Evolutionary conservation across 2,329 filamentous ascomycete species (phyloP).

Genomic region (Coniochaeta sp.): DNA sequence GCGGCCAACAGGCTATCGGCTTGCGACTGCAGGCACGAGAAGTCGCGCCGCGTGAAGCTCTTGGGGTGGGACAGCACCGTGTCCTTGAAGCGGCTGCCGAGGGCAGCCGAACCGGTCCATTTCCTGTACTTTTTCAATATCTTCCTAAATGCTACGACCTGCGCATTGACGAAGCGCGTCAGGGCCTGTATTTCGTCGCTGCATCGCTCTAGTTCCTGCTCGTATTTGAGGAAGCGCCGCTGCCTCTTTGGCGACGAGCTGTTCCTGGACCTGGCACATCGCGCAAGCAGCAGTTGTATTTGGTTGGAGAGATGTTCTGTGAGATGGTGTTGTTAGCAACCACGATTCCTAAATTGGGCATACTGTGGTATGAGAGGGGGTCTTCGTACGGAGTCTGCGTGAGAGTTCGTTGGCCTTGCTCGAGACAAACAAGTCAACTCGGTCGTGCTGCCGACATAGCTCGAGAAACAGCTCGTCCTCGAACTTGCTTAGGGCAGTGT

Average conservation of each 20-base stretch:
- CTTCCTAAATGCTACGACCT: conserved; percentile 72
- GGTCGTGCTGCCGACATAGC: conserved; percentile 67
- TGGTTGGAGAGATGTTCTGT: conserved; percentile 41
- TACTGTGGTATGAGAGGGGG: neutral
- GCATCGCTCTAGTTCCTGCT: conserved; percentile 46
- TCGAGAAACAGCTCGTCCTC: conserved; percentile 66
- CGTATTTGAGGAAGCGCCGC: conserved; percentile 45
- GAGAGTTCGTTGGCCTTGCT: conserved; percentile 76
- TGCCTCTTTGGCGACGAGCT: conserved; percentile 37
- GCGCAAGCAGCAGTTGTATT: conserved; percentile 38
- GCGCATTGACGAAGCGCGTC: conserved; percentile 64
- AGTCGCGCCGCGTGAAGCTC: conserved; percentile 64
- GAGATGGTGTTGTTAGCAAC: neutral
- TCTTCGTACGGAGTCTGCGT: conserved; percentile 54
- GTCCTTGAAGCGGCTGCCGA: conserved; percentile 60
- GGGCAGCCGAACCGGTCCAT: conserved; percentile 68
- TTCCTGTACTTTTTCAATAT: conserved; percentile 83
- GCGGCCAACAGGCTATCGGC: conserved; percentile 42
- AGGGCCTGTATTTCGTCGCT: conserved; percentile 66
- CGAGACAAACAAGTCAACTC: conserved; percentile 69
- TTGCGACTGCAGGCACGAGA: conserved; percentile 42
- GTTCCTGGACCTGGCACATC: conserved; percentile 28
- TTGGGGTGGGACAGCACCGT: conserved; percentile 59
- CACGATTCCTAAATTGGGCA: neutral
- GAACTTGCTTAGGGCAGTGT: conserved; percentile 52